A percentile compares a stretch with the other conserved stretches of the same genome.
Evolutionary conservation across 164 flowering plant species (phyloP).

Genomic region (Macadamia tetraphylla): DNA sequence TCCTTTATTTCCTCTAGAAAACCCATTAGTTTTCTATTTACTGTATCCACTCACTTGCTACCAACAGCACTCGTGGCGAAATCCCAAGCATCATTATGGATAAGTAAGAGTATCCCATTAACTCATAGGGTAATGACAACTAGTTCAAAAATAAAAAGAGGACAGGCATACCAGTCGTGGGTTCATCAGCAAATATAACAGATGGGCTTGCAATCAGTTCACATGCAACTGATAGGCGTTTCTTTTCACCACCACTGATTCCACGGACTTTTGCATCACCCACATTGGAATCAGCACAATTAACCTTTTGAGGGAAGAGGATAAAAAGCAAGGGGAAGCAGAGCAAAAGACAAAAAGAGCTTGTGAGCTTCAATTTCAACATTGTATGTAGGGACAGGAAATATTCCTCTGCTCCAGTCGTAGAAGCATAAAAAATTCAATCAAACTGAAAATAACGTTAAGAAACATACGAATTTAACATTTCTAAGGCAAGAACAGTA

Average conservation of each 20-base stretch:
- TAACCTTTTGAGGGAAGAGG: slow-evolving; percentile 47
- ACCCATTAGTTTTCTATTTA: no score
- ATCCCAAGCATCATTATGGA: no score
- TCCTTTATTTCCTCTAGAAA: no score
- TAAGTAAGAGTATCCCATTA: no score
- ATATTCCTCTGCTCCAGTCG: background rate
- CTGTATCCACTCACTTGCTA: no score
- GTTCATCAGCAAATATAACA: slow-evolving; percentile 97
- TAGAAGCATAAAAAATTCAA: background rate
- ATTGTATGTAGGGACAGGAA: background rate
- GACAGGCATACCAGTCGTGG: slow-evolving; percentile 71
- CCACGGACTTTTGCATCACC: slow-evolving; percentile 99
- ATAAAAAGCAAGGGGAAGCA: background rate
- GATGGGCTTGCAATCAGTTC: slow-evolving; percentile 98
- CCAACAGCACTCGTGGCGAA: no score
- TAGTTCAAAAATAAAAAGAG: background rate
- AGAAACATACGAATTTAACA: background rate
- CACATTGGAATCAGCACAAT: slow-evolving; percentile 84
- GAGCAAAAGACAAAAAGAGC: background rate
- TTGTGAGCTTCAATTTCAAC: background rate
- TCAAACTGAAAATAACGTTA: background rate
- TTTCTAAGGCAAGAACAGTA: background rate
- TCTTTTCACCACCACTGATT: slow-evolving; percentile 98
- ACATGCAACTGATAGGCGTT: slow-evolving; percentile 91
- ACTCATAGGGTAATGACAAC: background rate